Conservation (phyloP, 768 basidiomycete species). For the Hypsizygus marmoreus region DNA sequence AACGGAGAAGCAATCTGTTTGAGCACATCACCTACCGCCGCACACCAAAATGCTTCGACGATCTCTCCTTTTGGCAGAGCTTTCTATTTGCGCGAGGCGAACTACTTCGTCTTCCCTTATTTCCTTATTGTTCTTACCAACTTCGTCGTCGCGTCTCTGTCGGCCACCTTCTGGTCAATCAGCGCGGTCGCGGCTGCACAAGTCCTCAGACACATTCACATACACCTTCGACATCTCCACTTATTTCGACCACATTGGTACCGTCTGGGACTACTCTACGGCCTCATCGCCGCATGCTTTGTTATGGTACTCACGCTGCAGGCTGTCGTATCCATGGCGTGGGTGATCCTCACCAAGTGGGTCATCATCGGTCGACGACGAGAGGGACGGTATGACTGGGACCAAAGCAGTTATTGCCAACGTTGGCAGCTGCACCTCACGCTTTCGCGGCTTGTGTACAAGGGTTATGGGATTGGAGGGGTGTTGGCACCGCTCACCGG, state of each 20-base stretch:
- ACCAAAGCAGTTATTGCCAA: conserved; percentile 49
- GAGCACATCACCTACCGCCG: conserved; percentile 24
- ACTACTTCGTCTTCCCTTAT: conserved; percentile 44
- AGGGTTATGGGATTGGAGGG: conserved; percentile 44
- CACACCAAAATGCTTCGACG: conserved; percentile 24
- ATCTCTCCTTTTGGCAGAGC: conserved; percentile 45
- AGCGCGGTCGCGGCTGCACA: too few species aligned
- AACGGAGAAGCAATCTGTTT: conserved; percentile 42
- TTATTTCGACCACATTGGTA: conserved; percentile 41
- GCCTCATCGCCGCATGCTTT: conserved; percentile 40
- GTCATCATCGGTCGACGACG: conserved; percentile 40
- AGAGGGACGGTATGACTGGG: conserved; percentile 45
- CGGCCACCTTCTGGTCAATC: conserved; percentile 45
- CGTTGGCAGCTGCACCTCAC: conserved; percentile 50
- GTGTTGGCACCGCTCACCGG: conserved; percentile 41
- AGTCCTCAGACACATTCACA: too few species aligned
- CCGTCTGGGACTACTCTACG: conserved; percentile 40
- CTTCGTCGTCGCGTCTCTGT: conserved; percentile 35
- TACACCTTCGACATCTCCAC: conserved; percentile 29
- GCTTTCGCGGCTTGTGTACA: conserved; percentile 37
- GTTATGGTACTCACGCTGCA: conserved; percentile 38
- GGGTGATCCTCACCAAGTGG: conserved; percentile 48
- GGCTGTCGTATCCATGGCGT: conserved; percentile 36
- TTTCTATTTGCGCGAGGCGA: conserved; percentile 40
- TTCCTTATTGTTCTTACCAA: conserved; percentile 36